These are phyloP conservation scores for Nakazawaea holstii DNA, from an alignment of 805 yeast species.

Conservation along the genomic window DNA sequence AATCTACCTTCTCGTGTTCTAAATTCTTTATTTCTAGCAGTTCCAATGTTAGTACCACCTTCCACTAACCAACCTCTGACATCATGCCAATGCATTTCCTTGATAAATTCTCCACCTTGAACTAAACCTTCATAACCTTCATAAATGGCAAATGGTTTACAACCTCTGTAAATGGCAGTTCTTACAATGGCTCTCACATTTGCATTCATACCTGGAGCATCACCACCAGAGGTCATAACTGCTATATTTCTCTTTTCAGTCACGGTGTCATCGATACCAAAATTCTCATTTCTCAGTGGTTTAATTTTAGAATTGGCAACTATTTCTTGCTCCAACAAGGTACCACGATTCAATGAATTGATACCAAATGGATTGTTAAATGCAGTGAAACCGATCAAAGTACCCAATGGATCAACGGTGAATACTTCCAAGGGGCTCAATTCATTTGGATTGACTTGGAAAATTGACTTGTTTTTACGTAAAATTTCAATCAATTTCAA, in stretches of 20 bases:
- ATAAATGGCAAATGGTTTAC: slow-evolving; percentile 86
- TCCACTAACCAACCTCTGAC: slow-evolving; percentile 65
- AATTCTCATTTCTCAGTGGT: neutral
- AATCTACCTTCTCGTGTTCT: slow-evolving; percentile 63
- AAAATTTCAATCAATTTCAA: slow-evolving; percentile 31
- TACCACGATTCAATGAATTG: slow-evolving; percentile 13
- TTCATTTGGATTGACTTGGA: slow-evolving; percentile 66
- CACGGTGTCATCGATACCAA: neutral
- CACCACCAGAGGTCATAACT: slow-evolving; percentile 98
- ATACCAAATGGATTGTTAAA: slow-evolving; percentile 45
- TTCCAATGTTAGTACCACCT: slow-evolving; percentile 79
- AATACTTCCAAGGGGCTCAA: slow-evolving; percentile 72
- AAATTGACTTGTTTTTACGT: slow-evolving; percentile 25
- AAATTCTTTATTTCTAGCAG: slow-evolving; percentile 69
- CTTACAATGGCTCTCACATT: slow-evolving; percentile 94
- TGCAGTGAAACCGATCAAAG: slow-evolving; percentile 73
- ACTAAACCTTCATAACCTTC: slow-evolving; percentile 97
- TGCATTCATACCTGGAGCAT: slow-evolving; percentile 98
- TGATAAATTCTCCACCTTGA: slow-evolving; percentile 70
- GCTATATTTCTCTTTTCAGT: slow-evolving; percentile 56
- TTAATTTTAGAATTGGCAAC: neutral
- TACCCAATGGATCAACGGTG: slow-evolving; percentile 80
- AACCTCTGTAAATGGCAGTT: slow-evolving; percentile 79
- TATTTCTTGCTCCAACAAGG: neutral
- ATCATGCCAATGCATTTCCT: slow-evolving; percentile 65